Evolutionary conservation across 345 rosid genomes (phyloP), one percentile per base, ranked within the genome.

Genomic region (Camelina sativa): DNA sequence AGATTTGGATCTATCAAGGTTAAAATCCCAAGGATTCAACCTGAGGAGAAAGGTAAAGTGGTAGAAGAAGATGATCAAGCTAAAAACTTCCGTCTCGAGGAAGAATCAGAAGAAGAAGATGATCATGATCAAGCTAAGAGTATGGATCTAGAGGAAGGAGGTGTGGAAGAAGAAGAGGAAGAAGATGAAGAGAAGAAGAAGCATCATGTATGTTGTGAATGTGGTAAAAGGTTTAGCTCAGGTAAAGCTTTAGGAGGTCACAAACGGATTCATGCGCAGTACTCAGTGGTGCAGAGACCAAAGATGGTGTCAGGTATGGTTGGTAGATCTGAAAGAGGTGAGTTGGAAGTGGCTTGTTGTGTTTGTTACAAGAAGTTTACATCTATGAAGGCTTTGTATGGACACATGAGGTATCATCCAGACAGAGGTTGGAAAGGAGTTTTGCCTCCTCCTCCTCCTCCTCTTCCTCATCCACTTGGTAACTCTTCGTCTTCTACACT

Each of bases 381-480:
- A 30, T 83, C 91, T 3, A 51, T 56, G 80, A 85, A 87, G 61
- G 80, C 85, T 55, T 57, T 87, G 22, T 83, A 75, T 16, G 88
- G 91, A 8, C 91, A 87, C 78, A 80, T 87, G 91, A 82, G 86
- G 76, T 62, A 73, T 62, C 91, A 87, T 72, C 87, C 88, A 5
- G 82, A 85, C 30, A 77, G 91, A 72, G 65, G 73, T 2, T 84
- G 89, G 89, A 82, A 82, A 69, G 91, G 91, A 6, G 67, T 82
- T 37, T 73, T 74, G 6, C 85, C 79, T 20, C 83, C 30, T 28
- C 30, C 88, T 12, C 75, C 61, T 59, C 63, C 15, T 17, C 61
- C 60, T 40, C 48, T 5, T 44, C 69, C 23, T 41, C 71, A 17
- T 34, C 75, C 51, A 28, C 58, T 38, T 48, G 69, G 57, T 72